Percentiles rank a stretch among this genome's conserved stretches.
These are phyloP conservation scores for Mimosa pudica DNA, from an alignment of 306 rosid species.

Conservation along the genomic window DNA sequence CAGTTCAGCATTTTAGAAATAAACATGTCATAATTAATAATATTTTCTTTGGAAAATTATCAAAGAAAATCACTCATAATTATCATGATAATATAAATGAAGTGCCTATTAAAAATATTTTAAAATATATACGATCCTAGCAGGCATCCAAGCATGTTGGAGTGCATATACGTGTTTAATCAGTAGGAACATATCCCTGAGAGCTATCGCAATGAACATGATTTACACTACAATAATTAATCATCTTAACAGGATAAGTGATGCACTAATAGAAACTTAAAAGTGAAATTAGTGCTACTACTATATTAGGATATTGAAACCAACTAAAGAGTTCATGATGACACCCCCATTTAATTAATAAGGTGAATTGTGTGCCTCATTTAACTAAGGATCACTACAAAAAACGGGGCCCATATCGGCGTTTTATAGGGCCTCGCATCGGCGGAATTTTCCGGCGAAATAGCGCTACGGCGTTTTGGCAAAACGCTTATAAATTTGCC, in stretches of 20 bases:
- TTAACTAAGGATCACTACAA: constrained; percentile 7
- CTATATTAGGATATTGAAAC: background rate
- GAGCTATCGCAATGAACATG: background rate
- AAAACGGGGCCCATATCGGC: too few relatives aligned
- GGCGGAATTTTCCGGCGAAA: too few relatives aligned
- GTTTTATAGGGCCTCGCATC: too few relatives aligned
- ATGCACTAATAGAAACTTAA: background rate
- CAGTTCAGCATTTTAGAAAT: background rate
- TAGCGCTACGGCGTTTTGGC: too few relatives aligned
- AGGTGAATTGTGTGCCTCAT: background rate
- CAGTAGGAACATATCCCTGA: background rate
- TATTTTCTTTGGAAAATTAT: background rate
- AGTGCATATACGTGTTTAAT: background rate
- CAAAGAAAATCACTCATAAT: background rate
- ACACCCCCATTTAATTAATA: background rate
- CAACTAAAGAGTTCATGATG: background rate
- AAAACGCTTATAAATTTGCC: too few relatives aligned
- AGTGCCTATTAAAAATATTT: background rate
- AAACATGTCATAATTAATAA: background rate
- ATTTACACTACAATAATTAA: constrained; percentile 14
- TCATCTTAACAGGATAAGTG: background rate
- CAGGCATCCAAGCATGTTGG: background rate
- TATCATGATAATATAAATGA: background rate
- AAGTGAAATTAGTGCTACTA: background rate
- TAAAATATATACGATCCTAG: background rate